phyloP scores from a whole-genome alignment of 345 rosid genomes.

The Melaleuca alternifolia region DNA sequence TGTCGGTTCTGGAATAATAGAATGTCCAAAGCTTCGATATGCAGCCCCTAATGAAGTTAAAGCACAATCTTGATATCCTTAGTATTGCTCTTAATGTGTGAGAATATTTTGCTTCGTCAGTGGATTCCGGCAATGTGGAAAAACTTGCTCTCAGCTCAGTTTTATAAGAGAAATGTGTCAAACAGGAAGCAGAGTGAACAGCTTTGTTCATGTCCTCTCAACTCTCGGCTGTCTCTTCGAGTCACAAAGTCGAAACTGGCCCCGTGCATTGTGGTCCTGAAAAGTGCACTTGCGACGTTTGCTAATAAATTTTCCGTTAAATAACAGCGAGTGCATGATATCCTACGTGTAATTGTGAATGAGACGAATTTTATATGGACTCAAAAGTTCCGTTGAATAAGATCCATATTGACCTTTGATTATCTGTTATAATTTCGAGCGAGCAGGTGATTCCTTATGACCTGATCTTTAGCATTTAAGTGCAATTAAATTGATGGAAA shows the following conservation, averaged over 20 bases:
- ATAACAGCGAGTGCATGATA: not conserved
- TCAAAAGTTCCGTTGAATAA: accelerated
- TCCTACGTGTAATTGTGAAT: no score
- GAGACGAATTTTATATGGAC: accelerated
- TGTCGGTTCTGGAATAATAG: not conserved
- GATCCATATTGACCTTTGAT: not conserved
- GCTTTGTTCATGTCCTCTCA: not conserved
- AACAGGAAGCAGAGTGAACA: not conserved
- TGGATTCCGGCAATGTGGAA: not conserved
- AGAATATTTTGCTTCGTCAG: not conserved
- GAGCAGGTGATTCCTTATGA: not conserved
- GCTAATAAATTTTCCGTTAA: not conserved
- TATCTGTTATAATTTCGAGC: not conserved
- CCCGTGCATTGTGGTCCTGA: not conserved
- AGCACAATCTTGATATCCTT: not conserved
- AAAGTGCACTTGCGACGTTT: not conserved
- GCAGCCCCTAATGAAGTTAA: not conserved
- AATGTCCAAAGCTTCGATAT: not conserved
- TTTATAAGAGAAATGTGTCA: not conserved
- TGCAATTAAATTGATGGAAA: not conserved
- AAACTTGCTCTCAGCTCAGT: not conserved
- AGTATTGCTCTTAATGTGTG: not conserved
- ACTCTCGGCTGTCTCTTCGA: not conserved
- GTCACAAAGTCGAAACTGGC: not conserved
- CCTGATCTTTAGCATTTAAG: not conserved